Conservation (phyloP, 108 stramenopile species). For the Cyclotella atomus region DNA sequence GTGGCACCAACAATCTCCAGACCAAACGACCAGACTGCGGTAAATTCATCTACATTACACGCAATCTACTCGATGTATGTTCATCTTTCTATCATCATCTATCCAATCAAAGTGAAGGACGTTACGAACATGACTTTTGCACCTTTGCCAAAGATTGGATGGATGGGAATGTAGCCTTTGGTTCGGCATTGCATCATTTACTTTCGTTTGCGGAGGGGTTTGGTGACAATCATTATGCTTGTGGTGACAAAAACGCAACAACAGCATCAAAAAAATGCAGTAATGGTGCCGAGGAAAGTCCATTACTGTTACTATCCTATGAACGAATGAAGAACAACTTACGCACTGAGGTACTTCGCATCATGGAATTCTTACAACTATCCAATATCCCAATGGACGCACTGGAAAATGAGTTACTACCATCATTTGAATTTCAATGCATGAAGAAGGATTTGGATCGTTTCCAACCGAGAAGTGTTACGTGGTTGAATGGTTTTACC, state of each 20-base stretch:
- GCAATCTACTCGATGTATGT: slow-evolving; percentile 60
- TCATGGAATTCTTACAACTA: slow-evolving; percentile 49
- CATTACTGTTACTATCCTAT: slow-evolving; percentile 44
- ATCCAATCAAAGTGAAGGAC: slow-evolving; percentile 65
- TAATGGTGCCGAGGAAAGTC: too few species aligned
- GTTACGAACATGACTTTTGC: slow-evolving; percentile 32
- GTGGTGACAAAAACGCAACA: not conserved
- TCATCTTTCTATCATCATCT: slow-evolving; percentile 76
- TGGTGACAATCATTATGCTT: slow-evolving; percentile 15
- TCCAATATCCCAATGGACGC: slow-evolving; percentile 19
- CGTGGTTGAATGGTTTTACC: slow-evolving; percentile 50
- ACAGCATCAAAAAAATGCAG: not conserved
- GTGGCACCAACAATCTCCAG: too few species aligned
- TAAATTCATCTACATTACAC: slow-evolving; percentile 67
- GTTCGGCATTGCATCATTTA: slow-evolving; percentile 61
- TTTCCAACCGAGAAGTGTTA: slow-evolving; percentile 50
- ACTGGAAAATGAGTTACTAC: slow-evolving; percentile 29
- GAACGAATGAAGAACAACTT: slow-evolving; percentile 44
- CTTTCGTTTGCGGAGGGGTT: slow-evolving; percentile 47
- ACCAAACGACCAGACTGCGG: slow-evolving; percentile 31
- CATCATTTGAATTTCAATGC: slow-evolving; percentile 39
- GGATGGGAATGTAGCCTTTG: slow-evolving; percentile 59
- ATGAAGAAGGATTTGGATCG: slow-evolving; percentile 43
- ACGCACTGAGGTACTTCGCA: slow-evolving; percentile 11
- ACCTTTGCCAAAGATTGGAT: slow-evolving; percentile 58